Percentiles rank a stretch among this genome's conserved stretches.
Conservation (phyloP, 495 filamentous ascomycete species). For the Xylaria venustula region DNA sequence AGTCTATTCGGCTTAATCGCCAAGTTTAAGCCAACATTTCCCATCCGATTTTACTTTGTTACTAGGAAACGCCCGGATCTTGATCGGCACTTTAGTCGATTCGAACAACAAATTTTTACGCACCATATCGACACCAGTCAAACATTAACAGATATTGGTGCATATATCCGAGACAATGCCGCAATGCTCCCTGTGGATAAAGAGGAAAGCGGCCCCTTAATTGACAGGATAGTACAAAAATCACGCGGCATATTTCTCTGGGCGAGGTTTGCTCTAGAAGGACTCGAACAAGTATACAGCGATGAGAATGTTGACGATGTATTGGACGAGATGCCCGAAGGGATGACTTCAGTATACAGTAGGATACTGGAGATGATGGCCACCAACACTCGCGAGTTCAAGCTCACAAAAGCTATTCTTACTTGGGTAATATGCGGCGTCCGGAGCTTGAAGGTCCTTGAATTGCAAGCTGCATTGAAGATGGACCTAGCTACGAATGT, state of each 20-base stretch:
- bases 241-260: slow-evolving; percentile 19
- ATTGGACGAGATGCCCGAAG: slow-evolving; percentile 11
- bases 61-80: neutral
- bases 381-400: neutral
- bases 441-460: slow-evolving; percentile 8
- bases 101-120: slow-evolving; percentile 10
- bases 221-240: slow-evolving; percentile 15
- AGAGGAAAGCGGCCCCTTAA: neutral
- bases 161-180: neutral
- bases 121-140: neutral
- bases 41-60: slow-evolving; percentile 3
- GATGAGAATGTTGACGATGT: neutral
- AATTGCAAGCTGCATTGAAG: slow-evolving; percentile 13
- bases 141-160: neutral
- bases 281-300: slow-evolving; percentile 1
- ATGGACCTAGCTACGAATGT: neutral
- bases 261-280: slow-evolving; percentile 14
- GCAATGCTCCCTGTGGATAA: neutral
- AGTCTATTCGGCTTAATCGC: slow-evolving; percentile 3
- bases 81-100: neutral
- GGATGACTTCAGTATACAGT: slow-evolving; percentile 15
- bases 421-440: slow-evolving; percentile 11
- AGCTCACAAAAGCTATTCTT: slow-evolving; percentile 17
- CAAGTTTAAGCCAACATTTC: neutral
- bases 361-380: slow-evolving; percentile 6